Base-by-base conservation (phyloP, 192 early-diverging fungal species). In the Coemansia sp. region DNA sequence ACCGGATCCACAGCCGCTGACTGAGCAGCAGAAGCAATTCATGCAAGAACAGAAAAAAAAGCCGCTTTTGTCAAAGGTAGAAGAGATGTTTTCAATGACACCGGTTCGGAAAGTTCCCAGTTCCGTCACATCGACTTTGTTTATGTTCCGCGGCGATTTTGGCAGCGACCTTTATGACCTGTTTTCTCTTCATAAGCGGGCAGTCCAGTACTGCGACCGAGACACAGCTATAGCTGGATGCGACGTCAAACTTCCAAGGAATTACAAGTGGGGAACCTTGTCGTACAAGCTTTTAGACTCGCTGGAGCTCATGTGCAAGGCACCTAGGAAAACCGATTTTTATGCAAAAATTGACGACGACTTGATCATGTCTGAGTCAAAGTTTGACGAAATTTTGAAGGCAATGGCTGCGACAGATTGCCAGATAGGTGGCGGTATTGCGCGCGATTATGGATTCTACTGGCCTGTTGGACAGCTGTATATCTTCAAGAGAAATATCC, bases 101-200 rank as follows among this genome's bases (percentile, higher is more conserved):
- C 30, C 28, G 19, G 29, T 54, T 30, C 30, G n/a, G 3, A 4
- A 17, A 5, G 29, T 17, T 2, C 14, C 27, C 1, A 17, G 17
- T 33, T 20, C 14, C 1, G 23, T 40, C 6, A 40, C 55, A 13
- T 30, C 55, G 7, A 57, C 55, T 8, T 9, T 36, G 14, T 57
- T 57, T 23, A 57, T 57, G 55, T 57, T 57, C n/a, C 33, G 55
- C 4, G 55, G 55, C 20, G 55, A 57, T n/a, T 41, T 57, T 57
- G 40, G 55, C 37, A 57, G 55, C 37, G 6, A 15, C 4, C 13
- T 57, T 0, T 41, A 57, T n/a, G 55, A 57, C 23, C 37, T 57
- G 6, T 57, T 57, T 57, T 7, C 37, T 0, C 4, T 57, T 6
- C 55, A 57, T 5, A 57, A 57, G 55, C 55, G 55, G 13, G 55